A percentile compares a stretch with the other conserved stretches of the same genome.
These are phyloP conservation scores for Boletellus ananiceps DNA, from an alignment of 768 basidiomycete genomes.

Conservation along the genomic window DNA sequence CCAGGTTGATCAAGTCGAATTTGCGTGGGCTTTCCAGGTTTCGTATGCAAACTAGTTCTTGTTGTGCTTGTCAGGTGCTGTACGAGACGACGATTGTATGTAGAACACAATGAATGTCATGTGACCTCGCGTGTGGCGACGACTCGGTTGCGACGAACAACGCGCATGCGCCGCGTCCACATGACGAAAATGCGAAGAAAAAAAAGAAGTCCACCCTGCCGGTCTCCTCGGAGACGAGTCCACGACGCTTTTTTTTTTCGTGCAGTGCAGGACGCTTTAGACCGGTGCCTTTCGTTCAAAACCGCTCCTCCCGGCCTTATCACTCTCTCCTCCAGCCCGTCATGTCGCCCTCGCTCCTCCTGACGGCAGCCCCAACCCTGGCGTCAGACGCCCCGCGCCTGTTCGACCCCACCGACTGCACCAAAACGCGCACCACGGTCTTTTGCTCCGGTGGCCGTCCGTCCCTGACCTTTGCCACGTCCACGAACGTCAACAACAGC, in stretches of 20 bases:
- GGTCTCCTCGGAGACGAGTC: neutral
- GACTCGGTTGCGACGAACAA: too few species aligned
- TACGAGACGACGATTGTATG: too few species aligned
- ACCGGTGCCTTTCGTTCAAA: neutral
- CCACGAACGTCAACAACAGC: too few species aligned
- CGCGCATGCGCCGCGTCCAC: neutral
- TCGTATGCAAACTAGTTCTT: constrained; percentile 20
- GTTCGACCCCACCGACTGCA: neutral
- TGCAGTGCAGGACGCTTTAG: constrained; percentile 1
- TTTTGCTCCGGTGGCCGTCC: neutral
- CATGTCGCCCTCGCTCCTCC: constrained; percentile 12
- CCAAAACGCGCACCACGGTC: neutral
- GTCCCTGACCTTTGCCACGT: neutral
- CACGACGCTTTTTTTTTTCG: neutral
- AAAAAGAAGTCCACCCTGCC: neutral
- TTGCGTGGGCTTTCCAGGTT: constrained; percentile 42
- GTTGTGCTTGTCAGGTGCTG: neutral
- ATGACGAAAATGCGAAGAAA: neutral
- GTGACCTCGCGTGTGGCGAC: too few species aligned
- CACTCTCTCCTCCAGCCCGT: neutral
- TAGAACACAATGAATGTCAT: too few species aligned
- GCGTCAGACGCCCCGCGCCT: neutral
- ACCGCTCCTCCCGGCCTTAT: too few species aligned
- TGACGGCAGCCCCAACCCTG: neutral
- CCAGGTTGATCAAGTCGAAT: constrained; percentile 20